phyloP scores from a whole-genome alignment of 1,284 basidiomycete genomes.

The Caloboletus inedulis region DNA sequence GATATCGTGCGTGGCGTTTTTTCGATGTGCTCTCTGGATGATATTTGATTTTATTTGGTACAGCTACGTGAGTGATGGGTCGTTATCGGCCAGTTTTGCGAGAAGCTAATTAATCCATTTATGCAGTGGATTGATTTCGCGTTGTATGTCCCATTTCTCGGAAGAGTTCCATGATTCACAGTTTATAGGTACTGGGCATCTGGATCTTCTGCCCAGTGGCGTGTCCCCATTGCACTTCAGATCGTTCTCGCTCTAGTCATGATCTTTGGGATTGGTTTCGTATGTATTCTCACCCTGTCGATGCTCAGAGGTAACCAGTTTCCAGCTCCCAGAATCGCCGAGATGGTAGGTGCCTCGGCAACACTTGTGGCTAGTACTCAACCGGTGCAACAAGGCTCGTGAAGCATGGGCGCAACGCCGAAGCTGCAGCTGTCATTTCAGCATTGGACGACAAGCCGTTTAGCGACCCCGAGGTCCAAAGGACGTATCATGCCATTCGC shows the following conservation, averaged over 20 bases:
- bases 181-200: slow-evolving; percentile 48
- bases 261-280: slow-evolving; percentile 53
- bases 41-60: slow-evolving; percentile 6
- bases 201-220: slow-evolving; percentile 59
- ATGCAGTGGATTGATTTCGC: slow-evolving; percentile 60
- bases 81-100: background rate
- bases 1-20: slow-evolving; percentile 51
- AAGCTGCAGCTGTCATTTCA: slow-evolving; percentile 63
- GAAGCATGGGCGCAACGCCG: slow-evolving; percentile 55
- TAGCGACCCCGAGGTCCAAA: slow-evolving; percentile 50
- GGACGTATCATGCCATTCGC: slow-evolving; percentile 53
- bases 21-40: background rate
- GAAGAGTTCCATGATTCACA: background rate
- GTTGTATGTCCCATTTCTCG: slow-evolving; percentile 37
- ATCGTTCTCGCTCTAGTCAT: slow-evolving; percentile 61
- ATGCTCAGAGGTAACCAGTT: background rate
- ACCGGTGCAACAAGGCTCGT: slow-evolving; percentile 41
- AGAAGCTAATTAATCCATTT: slow-evolving; percentile 3
- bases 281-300: slow-evolving; percentile 32
- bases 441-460: slow-evolving; percentile 56
- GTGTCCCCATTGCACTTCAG: slow-evolving; percentile 69
- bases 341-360: slow-evolving; percentile 43
- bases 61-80: slow-evolving; percentile 29
- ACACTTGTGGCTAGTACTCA: background rate
- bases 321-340: slow-evolving; percentile 66